Evolutionary conservation across 176 grass and related monocot species (phyloP), one percentile per base, ranked within the genome.

Genomic region (Otatea glauca): DNA sequence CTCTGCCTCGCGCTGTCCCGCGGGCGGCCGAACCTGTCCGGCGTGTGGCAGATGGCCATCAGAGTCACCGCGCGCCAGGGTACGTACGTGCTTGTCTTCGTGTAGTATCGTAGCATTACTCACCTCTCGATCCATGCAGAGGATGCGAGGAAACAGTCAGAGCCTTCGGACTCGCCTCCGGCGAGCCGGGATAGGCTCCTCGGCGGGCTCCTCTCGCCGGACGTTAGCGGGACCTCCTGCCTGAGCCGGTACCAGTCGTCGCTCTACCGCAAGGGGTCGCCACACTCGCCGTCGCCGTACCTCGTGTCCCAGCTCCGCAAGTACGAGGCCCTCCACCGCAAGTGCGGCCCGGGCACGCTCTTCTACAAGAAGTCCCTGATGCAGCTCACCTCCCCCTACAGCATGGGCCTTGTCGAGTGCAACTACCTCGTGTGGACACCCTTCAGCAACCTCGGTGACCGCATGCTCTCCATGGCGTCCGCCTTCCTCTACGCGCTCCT

Each of bases 401-500:
- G 89, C 85, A 80, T 89, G 42, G 83, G 83, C 54, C 74, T 84
- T 24, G 80, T 82, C 42, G 92, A 92, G 49, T 94, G 92, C 87
- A 70, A 50, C 29, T 94, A 94, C 84, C 65, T 94, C 72, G 74
- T 92, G 14, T 92, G 92, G 89, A 76, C 77, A 55, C 89, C 89
- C 51, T 74, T 74, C 12, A 62, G 41, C 43, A 81, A 86, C 61
- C 47, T 94, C 56, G 89, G 89, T 13, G 90, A 94, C 72, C 79
- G 87, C 75, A 85, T 94, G 67, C 35, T 94, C 56, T 87, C 89
- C 66, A 82, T 94, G 61, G 77, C 84, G 12, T 94, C 92, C 5
- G 84, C 89, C 0, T 94, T 94, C 74, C 89, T 94, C 74, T 94
- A 94, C 64, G 89, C 92, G 13, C 76, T 94, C 10, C 87, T 91